phyloP scores from a whole-genome alignment of 164 flowering plant species.

The Platanus orientalis region DNA sequence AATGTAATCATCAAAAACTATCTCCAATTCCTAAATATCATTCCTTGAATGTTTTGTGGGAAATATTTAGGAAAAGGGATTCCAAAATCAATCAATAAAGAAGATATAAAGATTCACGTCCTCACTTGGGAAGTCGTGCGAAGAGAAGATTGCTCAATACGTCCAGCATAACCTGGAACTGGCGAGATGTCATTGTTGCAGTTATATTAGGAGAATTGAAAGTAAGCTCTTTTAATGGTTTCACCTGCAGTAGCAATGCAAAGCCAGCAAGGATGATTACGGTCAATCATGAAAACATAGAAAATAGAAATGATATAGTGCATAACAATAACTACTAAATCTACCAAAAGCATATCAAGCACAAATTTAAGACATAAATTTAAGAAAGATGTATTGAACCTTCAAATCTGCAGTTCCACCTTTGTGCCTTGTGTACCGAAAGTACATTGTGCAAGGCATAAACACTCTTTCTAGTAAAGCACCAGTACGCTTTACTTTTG shows the following conservation, averaged over 20 bases:
- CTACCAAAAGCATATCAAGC: neutral
- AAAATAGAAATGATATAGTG: neutral
- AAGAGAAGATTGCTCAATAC: constrained; percentile 81
- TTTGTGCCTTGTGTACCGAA: constrained; percentile 95
- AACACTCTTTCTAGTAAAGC: constrained; percentile 97
- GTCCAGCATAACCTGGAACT: constrained; percentile 90
- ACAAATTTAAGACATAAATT: constrained; percentile 1
- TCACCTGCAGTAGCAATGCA: constrained; percentile 50
- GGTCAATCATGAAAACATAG: neutral
- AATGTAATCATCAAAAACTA: too few relatives aligned
- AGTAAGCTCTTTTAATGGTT: constrained; percentile 78
- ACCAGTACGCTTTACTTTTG: constrained; percentile 97
- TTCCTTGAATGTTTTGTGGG: neutral
- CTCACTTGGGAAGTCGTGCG: constrained; percentile 86
- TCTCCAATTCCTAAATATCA: too few relatives aligned
- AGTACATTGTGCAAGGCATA: constrained; percentile 99
- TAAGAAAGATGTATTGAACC: constrained; percentile 35
- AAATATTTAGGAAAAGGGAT: neutral
- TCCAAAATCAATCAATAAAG: neutral
- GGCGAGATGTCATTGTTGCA: constrained; percentile 91
- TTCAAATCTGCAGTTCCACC: constrained; percentile 94
- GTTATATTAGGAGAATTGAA: constrained; percentile 76
- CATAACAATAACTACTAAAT: neutral
- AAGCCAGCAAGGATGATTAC: constrained; percentile 1
- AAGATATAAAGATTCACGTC: constrained; percentile 11